Conservation (phyloP, 768 basidiomycete genomes). For the Tricholoma sp. region DNA sequence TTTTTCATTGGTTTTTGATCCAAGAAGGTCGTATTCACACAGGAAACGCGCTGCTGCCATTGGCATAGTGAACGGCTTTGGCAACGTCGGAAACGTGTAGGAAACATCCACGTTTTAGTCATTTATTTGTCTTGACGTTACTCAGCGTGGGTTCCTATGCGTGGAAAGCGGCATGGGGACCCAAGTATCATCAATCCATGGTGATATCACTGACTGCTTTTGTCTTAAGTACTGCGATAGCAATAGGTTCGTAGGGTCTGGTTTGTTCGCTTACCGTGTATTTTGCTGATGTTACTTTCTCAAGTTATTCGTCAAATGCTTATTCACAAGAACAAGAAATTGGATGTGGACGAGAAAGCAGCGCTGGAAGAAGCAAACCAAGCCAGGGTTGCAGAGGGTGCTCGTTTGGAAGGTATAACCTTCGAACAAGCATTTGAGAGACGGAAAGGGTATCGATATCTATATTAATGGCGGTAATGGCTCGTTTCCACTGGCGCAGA, state of each 20-base stretch:
- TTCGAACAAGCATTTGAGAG: slow-evolving; percentile 55
- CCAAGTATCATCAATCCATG: slow-evolving; percentile 60
- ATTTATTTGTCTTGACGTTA: background rate
- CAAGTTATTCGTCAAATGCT: slow-evolving; percentile 42
- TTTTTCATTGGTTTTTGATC: background rate
- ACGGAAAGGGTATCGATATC: slow-evolving; percentile 54
- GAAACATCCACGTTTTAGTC: slow-evolving; percentile 12
- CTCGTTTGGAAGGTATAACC: slow-evolving; percentile 52
- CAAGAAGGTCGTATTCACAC: background rate
- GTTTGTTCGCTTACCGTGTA: background rate
- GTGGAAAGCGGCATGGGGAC: slow-evolving; percentile 60
- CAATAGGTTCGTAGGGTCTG: slow-evolving; percentile 21
- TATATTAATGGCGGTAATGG: slow-evolving; percentile 31
- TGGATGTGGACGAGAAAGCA: slow-evolving; percentile 44
- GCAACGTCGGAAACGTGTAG: slow-evolving; percentile 54
- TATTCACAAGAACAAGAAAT: slow-evolving; percentile 43
- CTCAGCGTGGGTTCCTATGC: slow-evolving; percentile 55
- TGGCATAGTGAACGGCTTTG: slow-evolving; percentile 55
- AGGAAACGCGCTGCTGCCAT: slow-evolving; percentile 57
- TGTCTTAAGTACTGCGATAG: slow-evolving; percentile 27
- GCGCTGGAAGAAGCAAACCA: slow-evolving; percentile 40
- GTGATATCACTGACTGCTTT: slow-evolving; percentile 38
- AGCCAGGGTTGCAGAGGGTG: slow-evolving; percentile 52
- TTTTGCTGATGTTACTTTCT: background rate
- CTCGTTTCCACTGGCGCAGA: background rate